These are phyloP conservation scores for Raphanus sativus DNA, from an alignment of 345 rosid genomes.

Conservation along the genomic window DNA sequence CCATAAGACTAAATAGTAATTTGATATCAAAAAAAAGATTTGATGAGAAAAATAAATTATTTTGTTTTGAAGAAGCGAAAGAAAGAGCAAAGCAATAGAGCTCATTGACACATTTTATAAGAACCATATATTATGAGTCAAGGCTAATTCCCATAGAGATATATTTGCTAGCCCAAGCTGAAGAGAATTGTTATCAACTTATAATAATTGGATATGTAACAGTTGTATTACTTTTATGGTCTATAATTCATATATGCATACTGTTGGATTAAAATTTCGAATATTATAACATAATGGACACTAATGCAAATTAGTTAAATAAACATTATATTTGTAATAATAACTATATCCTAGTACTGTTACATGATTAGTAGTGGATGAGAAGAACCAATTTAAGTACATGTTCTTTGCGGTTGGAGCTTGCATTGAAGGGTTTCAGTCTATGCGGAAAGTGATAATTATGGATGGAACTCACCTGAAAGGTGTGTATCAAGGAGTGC, in stretches of 20 bases:
- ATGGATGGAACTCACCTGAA: too few species aligned
- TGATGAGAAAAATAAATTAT: neutral
- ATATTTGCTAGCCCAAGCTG: constrained; percentile 14
- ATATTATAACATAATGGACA: neutral
- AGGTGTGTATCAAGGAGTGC: too few species aligned
- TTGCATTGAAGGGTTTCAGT: neutral
- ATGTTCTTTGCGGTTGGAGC: neutral
- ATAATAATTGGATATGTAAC: neutral
- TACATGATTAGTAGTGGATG: too few species aligned
- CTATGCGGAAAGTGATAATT: too few species aligned
- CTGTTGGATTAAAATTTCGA: neutral
- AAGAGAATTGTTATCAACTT: neutral
- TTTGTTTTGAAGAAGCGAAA: constrained; percentile 49
- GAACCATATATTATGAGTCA: neutral
- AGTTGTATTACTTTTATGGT: neutral
- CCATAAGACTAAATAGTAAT: constrained; percentile 26
- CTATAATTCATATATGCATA: neutral
- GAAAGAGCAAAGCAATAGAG: neutral
- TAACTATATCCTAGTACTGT: neutral
- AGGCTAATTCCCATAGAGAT: neutral
- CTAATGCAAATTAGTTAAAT: neutral
- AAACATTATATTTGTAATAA: neutral
- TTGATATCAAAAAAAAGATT: neutral
- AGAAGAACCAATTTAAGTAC: too few species aligned
- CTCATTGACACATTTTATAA: constrained; percentile 1